These are phyloP conservation scores for Fusarium pilosicola DNA, from an alignment of 2,329 filamentous ascomycete species.

Conservation along the genomic window DNA sequence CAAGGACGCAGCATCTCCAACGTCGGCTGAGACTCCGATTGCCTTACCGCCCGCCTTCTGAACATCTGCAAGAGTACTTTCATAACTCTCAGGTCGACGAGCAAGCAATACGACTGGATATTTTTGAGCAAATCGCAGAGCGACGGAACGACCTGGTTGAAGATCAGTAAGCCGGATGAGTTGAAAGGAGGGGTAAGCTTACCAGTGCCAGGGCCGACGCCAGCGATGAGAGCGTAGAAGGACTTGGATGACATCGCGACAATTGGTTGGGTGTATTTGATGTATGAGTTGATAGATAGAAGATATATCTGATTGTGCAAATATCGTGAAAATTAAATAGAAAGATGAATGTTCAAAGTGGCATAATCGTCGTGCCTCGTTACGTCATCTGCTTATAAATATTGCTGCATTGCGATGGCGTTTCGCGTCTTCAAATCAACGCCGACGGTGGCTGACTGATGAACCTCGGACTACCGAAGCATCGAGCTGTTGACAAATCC, in stretches of 20 bases:
- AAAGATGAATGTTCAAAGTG: neutral
- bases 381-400: slow-evolving; percentile 40
- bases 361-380: slow-evolving; percentile 5
- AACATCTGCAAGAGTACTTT: slow-evolving; percentile 75
- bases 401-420: neutral
- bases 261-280: too few species aligned
- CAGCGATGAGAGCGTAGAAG: slow-evolving; percentile 75
- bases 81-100: slow-evolving; percentile 72
- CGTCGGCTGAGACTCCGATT: slow-evolving; percentile 70
- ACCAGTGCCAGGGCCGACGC: slow-evolving; percentile 76
- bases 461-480: neutral
- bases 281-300: neutral
- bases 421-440: neutral
- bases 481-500: neutral
- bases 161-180: neutral
- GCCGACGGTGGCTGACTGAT: neutral
- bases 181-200: slow-evolving; percentile 3
- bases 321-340: neutral
- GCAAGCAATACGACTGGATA: slow-evolving; percentile 83
- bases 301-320: neutral
- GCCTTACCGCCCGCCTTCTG: slow-evolving; percentile 73
- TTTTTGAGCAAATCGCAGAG: slow-evolving; percentile 67
- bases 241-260: slow-evolving; percentile 36
- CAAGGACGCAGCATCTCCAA: slow-evolving; percentile 57
- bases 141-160: slow-evolving; percentile 56